phyloP scores from a whole-genome alignment of 2,329 filamentous ascomycete genomes.

The Pseudopyrenochaeta lycopersici region DNA sequence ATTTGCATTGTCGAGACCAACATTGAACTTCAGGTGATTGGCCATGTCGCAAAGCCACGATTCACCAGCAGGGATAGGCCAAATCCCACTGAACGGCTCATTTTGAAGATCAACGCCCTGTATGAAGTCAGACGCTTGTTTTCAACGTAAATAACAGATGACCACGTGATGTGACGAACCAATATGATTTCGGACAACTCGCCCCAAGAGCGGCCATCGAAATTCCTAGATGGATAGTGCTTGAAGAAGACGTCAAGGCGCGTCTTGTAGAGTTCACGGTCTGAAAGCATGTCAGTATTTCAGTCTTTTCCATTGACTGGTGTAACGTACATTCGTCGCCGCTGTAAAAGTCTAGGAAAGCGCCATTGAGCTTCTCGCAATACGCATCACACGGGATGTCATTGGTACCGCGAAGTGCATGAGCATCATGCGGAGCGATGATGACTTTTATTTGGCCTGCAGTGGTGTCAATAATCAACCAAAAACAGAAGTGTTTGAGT shows the following conservation, averaged over 20 bases:
- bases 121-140: constrained; percentile 1
- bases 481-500: not conserved
- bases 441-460: constrained; percentile 47
- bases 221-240: constrained; percentile 47
- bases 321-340: constrained; percentile 30
- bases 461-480: not conserved
- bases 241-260: constrained; percentile 46
- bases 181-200: constrained; percentile 43
- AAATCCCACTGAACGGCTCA: constrained; percentile 45
- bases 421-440: constrained; percentile 46
- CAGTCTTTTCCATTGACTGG: not conserved
- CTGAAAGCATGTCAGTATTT: constrained; percentile 11
- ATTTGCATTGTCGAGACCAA: constrained; percentile 35
- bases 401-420: constrained; percentile 43
- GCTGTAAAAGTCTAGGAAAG: constrained; percentile 49
- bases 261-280: constrained; percentile 39
- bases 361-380: constrained; percentile 39
- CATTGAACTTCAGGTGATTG: constrained; percentile 37
- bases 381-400: constrained; percentile 46
- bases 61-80: constrained; percentile 45
- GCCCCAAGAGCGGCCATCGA: constrained; percentile 40
- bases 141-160: not conserved
- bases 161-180: constrained; percentile 21
- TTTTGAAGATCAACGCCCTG: constrained; percentile 49
- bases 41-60: constrained; percentile 48